A percentile compares a stretch with the other conserved stretches of the same genome.
phyloP scores from a whole-genome alignment of 768 basidiomycete species.

The Pisolithus orientalis region DNA sequence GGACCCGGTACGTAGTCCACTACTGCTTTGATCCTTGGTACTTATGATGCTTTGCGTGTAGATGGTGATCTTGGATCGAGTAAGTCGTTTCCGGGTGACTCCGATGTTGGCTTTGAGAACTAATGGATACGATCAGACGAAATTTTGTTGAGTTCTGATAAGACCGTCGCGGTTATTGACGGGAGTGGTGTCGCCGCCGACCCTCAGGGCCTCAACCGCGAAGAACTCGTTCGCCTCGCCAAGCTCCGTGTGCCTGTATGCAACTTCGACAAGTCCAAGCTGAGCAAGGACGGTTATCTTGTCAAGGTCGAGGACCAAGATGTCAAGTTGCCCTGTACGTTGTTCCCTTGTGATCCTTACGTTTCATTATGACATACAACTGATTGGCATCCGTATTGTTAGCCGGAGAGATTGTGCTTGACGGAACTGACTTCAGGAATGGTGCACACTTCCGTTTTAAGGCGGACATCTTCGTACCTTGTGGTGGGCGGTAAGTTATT shows the following conservation, averaged over 20 bases:
- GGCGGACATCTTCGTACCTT: conserved; percentile 95
- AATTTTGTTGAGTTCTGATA: conserved; percentile 91
- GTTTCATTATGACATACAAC: not conserved
- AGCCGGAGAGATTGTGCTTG: conserved; percentile 90
- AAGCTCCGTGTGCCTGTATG: conserved; percentile 74
- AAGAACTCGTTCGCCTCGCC: conserved; percentile 86
- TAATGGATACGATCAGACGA: conserved; percentile 54
- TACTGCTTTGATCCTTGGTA: not conserved
- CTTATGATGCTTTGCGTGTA: conserved; percentile 12
- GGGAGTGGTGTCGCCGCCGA: conserved; percentile 95
- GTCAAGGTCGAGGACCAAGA: conserved; percentile 94
- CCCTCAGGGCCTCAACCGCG: conserved; percentile 78
- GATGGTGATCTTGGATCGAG: conserved; percentile 98
- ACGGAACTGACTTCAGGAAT: conserved; percentile 97
- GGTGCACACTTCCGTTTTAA: conserved; percentile 95
- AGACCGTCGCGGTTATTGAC: conserved; percentile 91
- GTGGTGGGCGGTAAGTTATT: conserved; percentile 71
- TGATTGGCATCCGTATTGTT: not conserved
- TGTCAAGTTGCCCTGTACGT: conserved; percentile 82
- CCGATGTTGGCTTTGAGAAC: not conserved
- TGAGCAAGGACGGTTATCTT: conserved; percentile 90
- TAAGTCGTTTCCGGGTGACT: conserved; percentile 34
- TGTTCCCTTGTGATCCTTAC: too few relatives aligned
- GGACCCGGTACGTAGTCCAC: conserved; percentile 56
- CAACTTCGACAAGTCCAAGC: conserved; percentile 77